Percentiles rank a stretch among this genome's conserved stretches.
Evolutionary conservation across 129 eudicot genomes (phyloP).

Genomic region (Tagetes erecta): DNA sequence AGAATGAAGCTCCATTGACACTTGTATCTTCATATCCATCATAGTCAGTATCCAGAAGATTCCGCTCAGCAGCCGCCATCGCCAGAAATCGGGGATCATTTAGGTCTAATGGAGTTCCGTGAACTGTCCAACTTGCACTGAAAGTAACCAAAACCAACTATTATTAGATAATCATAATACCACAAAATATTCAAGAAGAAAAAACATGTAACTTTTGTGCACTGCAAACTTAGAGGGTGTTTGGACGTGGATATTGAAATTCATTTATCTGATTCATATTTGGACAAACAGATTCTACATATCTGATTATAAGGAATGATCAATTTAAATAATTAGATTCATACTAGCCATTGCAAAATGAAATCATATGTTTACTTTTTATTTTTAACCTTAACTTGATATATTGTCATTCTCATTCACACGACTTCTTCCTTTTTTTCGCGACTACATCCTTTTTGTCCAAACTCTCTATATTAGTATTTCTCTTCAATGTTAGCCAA

Average conservation of each 20-base stretch:
- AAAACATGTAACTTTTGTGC: background rate
- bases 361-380: background rate
- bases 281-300: background rate
- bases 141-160: slow-evolving; percentile 14
- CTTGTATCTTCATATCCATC: slow-evolving; percentile 35
- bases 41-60: slow-evolving; percentile 35
- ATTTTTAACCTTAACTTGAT: background rate
- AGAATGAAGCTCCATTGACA: slow-evolving; percentile 44
- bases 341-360: background rate
- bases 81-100: slow-evolving; percentile 75
- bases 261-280: background rate
- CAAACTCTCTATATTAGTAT: background rate
- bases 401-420: background rate
- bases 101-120: slow-evolving; percentile 67
- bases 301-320: background rate
- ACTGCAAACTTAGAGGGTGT: background rate
- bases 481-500: background rate
- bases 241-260: background rate
- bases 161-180: slow-evolving; percentile 7
- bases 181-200: background rate
- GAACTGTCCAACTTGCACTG: slow-evolving; percentile 76
- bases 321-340: background rate
- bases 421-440: background rate
- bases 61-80: slow-evolving; percentile 75
- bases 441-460: too few species aligned